phyloP scores from a whole-genome alignment of 129 eudicot genomes.

The Centaurea solstitialis region DNA sequence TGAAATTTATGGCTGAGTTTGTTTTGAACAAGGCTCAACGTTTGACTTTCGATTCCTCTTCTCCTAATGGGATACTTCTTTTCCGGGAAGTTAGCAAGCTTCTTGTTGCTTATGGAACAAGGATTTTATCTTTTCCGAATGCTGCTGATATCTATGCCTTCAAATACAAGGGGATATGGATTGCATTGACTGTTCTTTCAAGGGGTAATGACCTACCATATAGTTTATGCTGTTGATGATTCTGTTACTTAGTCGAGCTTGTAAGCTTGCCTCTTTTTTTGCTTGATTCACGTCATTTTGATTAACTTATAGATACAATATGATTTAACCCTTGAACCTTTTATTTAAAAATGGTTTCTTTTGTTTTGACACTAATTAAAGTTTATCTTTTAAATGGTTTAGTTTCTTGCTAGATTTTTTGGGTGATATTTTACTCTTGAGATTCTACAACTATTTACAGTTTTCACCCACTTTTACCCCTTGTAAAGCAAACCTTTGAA shows the following conservation, averaged over 20 bases:
- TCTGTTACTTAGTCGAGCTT: slow-evolving; percentile 4
- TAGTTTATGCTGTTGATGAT: neutral
- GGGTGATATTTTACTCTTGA: neutral
- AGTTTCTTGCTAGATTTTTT: neutral
- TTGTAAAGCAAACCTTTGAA: neutral
- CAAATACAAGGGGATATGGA: slow-evolving; percentile 94
- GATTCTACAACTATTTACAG: neutral
- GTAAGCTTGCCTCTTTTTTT: neutral
- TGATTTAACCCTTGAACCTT: too few relatives aligned
- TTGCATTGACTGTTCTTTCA: slow-evolving; percentile 74
- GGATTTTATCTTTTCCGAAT: slow-evolving; percentile 70
- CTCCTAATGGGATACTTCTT: slow-evolving; percentile 95
- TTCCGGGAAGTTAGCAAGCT: slow-evolving; percentile 98
- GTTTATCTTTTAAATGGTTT: neutral
- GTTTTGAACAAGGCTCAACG: slow-evolving; percentile 94
- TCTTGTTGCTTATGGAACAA: slow-evolving; percentile 90
- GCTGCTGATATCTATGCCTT: slow-evolving; percentile 79
- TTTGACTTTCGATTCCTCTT: slow-evolving; percentile 89
- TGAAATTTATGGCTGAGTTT: slow-evolving; percentile 93
- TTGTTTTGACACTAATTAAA: neutral
- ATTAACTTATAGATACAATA: too few relatives aligned
- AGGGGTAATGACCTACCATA: slow-evolving; percentile 53
- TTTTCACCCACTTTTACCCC: neutral
- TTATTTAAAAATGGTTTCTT: too few relatives aligned
- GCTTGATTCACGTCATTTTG: neutral